Evolutionary conservation across 192 early-diverging fungal species (phyloP), one percentile per base, ranked within the genome.

Genomic region (Umbelopsis sp.): DNA sequence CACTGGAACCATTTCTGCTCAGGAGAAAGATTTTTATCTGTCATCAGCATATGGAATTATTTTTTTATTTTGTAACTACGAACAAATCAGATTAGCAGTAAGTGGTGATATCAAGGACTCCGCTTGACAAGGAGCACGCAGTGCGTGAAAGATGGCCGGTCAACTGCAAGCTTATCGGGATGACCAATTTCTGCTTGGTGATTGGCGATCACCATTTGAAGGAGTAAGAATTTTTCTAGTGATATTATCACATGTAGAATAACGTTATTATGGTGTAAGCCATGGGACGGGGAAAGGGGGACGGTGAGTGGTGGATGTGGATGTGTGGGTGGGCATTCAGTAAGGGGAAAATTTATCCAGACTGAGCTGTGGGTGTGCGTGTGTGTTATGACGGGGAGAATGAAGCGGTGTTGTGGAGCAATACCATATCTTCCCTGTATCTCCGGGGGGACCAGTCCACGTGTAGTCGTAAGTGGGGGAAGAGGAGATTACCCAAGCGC

Each of bases 401-500:
- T 1, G 1, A 13, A 21, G 48, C 48, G 15, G 48, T 16, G 48
- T 49, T 49, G 48, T 21, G 48, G 48, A 21, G 48, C 27, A 27
- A 30, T n/a, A 22, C 53, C 55, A 61, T 61, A 61, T 61, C 55
- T 61, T 16, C 15, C 16, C 27, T 25, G 55, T 61, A 61, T 61
- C 55, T 61, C 55, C 55, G 55, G 30, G 10, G 37, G 37, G 37
- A 41, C 37, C 37, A 41, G 55, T 61, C 55, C 55, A 61, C 55
- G 55, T 61, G 55, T 61, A 25, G 1, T 7, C 15, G 18, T 33
- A 58, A 52, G 51, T 21, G 18, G 51, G 25, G 22, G 25, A 35
- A 6, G 7, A 35, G 55, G 27, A 61, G 48, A 30, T 30, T 61
- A 12, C 27, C 55, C 55, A 58, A 58, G 53, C 53, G 15, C 33